Evolutionary conservation across 257 asterid species (phyloP), one percentile per base, ranked within the genome.

Genomic region (Eustoma russellianum): DNA sequence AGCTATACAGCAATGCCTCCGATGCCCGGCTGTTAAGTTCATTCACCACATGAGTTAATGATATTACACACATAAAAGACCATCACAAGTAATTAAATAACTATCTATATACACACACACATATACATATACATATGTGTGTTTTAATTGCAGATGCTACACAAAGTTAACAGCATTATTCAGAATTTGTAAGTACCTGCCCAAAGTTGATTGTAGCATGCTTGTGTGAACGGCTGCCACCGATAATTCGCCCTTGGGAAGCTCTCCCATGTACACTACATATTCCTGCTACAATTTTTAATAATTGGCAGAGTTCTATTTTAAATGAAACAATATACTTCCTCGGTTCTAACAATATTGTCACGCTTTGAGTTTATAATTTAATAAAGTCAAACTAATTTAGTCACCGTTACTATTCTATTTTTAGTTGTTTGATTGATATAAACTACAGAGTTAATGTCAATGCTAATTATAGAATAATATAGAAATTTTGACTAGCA

Each of bases 181-280:
- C 3, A 19, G 3, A 19, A 19, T 19, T 1, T 50, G 15, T n/a
- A 30, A 48, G 7, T 48, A 79, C 88, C 77, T 76, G 57, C 80
- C 86, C 12, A 81, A 6, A 14, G 59, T 64, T 48, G 76, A 60
- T 34, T 74, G 79, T 8, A 82, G 78, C 34, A 82, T 64, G 71
- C 78, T 77, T 70, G 58, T 58, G 54, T 79, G 92, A 4, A 61
- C 66, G 2, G 79, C 67, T n/a, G 71, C 54, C 0, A 73, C 72
- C 0, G 76, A 57, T 57, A 68, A 60, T 8, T 63, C 77, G 50
- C 71, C 71, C 48, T 57, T 63, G 7, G 77, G 84, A 15, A 55
- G 69, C 55, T 76, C 77, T 5, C 91, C 84, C 86, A 79, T 76
- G 67, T 82, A 79, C 56, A 82, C 86, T 12, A 82, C 59, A 49